Conservation (phyloP, 192 early-diverging fungal species). For the Gonapodya prolifera region DNA sequence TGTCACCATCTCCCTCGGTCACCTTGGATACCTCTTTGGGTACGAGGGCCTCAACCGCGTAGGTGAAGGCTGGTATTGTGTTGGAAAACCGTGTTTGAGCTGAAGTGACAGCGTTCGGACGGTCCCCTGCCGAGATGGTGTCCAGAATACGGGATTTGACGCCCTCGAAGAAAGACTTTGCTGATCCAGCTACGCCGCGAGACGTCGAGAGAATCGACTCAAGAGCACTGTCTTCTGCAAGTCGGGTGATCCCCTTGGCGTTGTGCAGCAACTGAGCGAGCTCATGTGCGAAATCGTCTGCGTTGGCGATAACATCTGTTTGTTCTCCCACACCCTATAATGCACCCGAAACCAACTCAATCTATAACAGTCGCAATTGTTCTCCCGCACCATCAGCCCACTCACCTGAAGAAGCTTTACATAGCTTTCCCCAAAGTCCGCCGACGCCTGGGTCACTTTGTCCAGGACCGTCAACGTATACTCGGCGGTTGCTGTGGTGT, state of each 20-base stretch:
- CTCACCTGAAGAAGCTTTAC: conserved; percentile 34
- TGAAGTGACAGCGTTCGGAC: conserved; percentile 49
- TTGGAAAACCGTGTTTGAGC: background rate
- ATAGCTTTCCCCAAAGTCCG: conserved; percentile 30
- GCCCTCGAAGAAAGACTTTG: conserved; percentile 73
- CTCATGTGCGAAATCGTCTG: conserved; percentile 67
- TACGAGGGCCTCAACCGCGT: conserved; percentile 64
- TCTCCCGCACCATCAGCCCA: background rate
- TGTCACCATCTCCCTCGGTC: conserved; percentile 48
- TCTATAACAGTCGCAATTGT: background rate
- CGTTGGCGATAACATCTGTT: conserved; percentile 66
- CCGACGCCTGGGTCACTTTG: conserved; percentile 44
- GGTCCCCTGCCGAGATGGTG: conserved; percentile 31
- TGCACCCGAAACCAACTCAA: background rate
- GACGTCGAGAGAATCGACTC: conserved; percentile 65
- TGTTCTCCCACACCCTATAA: conserved; percentile 64
- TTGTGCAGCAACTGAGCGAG: conserved; percentile 72
- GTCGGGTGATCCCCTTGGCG: conserved; percentile 77
- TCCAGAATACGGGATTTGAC: conserved; percentile 49
- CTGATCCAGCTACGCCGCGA: conserved; percentile 46
- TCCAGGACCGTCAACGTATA: conserved; percentile 87
- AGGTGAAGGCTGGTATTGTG: conserved; percentile 28
- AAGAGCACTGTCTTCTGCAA: conserved; percentile 59
- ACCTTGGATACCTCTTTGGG: conserved; percentile 42
- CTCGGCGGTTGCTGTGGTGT: conserved; percentile 78